Conservation (phyloP, 805 yeast species). For the Wickerhamiella allomyrinae region DNA sequence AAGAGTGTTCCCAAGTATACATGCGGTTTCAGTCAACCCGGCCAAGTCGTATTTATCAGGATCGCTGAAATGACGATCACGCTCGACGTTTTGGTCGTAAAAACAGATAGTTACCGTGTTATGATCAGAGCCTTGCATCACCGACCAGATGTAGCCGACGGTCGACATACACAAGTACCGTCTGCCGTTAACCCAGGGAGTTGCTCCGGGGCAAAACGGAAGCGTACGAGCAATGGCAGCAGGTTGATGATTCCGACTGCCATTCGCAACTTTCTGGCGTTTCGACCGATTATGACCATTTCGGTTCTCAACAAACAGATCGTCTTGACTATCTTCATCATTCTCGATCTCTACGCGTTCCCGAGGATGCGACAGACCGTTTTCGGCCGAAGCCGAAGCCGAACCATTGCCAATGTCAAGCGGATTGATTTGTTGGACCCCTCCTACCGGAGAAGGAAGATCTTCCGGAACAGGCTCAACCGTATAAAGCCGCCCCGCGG, state of each 20-base stretch:
- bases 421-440: conserved; percentile 15
- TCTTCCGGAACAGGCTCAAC: conserved; percentile 9
- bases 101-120: conserved; percentile 76
- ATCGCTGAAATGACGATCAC: conserved; percentile 80
- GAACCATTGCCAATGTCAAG: conserved; percentile 7
- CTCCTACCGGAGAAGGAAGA: conserved; percentile 19
- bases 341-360: conserved; percentile 25
- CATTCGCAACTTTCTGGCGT: background rate
- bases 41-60: conserved; percentile 58
- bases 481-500: conserved; percentile 22
- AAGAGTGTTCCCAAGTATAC: conserved; percentile 41
- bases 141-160: conserved; percentile 71
- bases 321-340: conserved; percentile 41
- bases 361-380: conserved; percentile 25
- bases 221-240: conserved; percentile 5
- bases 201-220: conserved; percentile 77
- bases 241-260: too few relatives aligned
- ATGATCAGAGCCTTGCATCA: conserved; percentile 40
- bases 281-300: conserved; percentile 8
- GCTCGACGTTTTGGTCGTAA: conserved; percentile 59
- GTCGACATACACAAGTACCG: conserved; percentile 70
- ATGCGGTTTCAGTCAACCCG: conserved; percentile 51
- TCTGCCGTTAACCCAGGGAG: conserved; percentile 63
- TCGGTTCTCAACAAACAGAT: background rate
- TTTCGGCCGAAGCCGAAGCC: background rate